Base-by-base conservation (phyloP, 2,329 filamentous ascomycete genomes). In the Aspergillus tanneri region DNA sequence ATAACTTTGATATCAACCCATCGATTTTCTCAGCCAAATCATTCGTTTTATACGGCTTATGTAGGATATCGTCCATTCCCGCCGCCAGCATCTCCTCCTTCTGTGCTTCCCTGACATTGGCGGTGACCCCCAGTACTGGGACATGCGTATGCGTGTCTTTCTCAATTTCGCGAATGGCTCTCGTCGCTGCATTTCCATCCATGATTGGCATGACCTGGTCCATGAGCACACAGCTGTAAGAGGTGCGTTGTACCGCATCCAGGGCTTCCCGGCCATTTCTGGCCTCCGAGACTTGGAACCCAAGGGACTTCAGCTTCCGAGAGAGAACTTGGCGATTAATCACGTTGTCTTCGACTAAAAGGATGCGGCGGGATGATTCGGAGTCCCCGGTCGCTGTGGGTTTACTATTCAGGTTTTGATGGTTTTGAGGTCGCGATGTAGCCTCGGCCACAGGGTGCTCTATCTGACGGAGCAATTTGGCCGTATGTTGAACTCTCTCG, bases 131-230 rank as follows among this genome's bases (percentile, higher is more conserved):
- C 7, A 71, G 53, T 2, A 71, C 58, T 1, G 66, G 66, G 8
- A 68, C 52, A 53, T 64, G 61, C 3, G 46, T 25, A 2, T 47
- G 24, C 9, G 22, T 43, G 44, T 81, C 75, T 40, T 70, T 72
- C 64, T 91, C 86, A 14, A 88, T 73, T 50, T 85, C 78, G 14
- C 88, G 79, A 44, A 92, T 90, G 50, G 75, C 80, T 34, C 78
- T 76, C 10, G 87, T 84, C 54, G 87, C 89, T 2, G 85, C 86
- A 67, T 88, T 81, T 27, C 88, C 88, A 59, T 91, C 86, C 87
- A 90, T 90, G 35, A 90, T 78, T 1, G 87, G 87, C 87, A 91
- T 91, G 61, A 90, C 87, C 39, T 90, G 76, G 62, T 91, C 88
- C 87, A 91, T 90, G 5, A 91, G 68, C 10, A 91, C 84, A 37